Percentiles rank a stretch among this genome's conserved stretches.
These are phyloP conservation scores for Paecilomyces fulvus DNA, from an alignment of 2,329 filamentous ascomycete species.

Conservation along the genomic window DNA sequence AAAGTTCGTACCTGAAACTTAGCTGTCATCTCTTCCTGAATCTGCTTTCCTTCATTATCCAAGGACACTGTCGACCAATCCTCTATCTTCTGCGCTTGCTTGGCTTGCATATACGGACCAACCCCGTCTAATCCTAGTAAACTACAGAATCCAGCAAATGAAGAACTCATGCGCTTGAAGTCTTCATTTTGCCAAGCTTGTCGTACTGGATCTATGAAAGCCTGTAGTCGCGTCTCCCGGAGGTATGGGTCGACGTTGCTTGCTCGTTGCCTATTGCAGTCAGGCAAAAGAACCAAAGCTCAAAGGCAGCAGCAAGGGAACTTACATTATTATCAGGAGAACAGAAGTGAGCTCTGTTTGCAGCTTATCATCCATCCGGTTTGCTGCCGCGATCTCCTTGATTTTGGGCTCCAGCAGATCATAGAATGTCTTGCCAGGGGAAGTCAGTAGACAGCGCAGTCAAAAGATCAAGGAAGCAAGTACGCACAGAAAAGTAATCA, in stretches of 20 bases:
- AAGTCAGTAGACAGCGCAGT: slow-evolving; percentile 6
- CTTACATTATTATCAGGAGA: slow-evolving; percentile 81
- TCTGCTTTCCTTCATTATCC: slow-evolving; percentile 66
- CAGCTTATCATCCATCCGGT: slow-evolving; percentile 68
- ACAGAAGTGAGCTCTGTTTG: slow-evolving; percentile 83
- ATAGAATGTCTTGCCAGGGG: slow-evolving; percentile 58
- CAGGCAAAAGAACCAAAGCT: slow-evolving; percentile 9
- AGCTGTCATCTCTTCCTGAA: slow-evolving; percentile 71
- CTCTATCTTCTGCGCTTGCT: slow-evolving; percentile 63
- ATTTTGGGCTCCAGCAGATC: slow-evolving; percentile 77
- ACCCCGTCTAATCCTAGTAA: slow-evolving; percentile 73
- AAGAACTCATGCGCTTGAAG: slow-evolving; percentile 60
- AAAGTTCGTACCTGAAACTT: slow-evolving; percentile 52
- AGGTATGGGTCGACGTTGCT: slow-evolving; percentile 61
- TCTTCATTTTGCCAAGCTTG: slow-evolving; percentile 67
- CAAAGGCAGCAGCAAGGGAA: slow-evolving; percentile 2
- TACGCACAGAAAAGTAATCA: slow-evolving; percentile 67
- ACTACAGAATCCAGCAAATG: slow-evolving; percentile 70
- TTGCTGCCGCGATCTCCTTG: slow-evolving; percentile 64
- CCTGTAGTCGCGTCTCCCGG: slow-evolving; percentile 62
- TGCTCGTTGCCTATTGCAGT: slow-evolving; percentile 61
- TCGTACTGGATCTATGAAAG: slow-evolving; percentile 76
- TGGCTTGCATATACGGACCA: slow-evolving; percentile 66
- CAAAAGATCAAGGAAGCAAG: not conserved
- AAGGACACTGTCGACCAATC: slow-evolving; percentile 77